These are phyloP conservation scores for Colletotrichum tropicicola DNA, from an alignment of 2,329 filamentous ascomycete species.

Conservation along the genomic window DNA sequence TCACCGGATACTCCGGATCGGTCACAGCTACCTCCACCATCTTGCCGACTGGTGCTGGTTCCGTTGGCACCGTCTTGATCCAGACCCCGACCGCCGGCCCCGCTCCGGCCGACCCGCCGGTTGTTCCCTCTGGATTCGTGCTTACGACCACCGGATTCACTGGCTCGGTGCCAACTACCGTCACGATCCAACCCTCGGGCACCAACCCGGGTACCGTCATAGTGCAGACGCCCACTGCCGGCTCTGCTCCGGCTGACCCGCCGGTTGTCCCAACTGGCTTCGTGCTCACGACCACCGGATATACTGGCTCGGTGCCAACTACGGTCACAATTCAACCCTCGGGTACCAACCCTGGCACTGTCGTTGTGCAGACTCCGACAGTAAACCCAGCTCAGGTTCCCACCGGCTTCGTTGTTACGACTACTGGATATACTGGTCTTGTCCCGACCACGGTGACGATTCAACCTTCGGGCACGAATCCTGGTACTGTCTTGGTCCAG, in stretches of 20 bases:
- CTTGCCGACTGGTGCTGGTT: not conserved
- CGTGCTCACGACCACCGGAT: not conserved
- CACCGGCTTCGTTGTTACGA: not conserved
- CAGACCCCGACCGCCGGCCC: constrained; percentile 9
- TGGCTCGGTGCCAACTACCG: not conserved
- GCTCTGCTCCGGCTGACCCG: not conserved
- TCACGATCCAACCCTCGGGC: not conserved
- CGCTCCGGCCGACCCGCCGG: not conserved
- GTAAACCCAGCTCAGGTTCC: not conserved
- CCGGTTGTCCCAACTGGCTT: not conserved
- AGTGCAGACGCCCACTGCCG: not conserved
- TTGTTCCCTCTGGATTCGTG: not conserved
- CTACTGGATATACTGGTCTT: not conserved
- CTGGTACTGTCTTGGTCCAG: not conserved
- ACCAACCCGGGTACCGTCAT: not conserved
- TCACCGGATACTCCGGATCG: constrained; percentile 7
- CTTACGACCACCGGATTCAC: not conserved
- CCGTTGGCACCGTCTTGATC: constrained; percentile 9
- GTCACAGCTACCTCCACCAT: constrained; percentile 13
- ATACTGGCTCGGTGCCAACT: not conserved
- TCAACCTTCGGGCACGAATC: not conserved
- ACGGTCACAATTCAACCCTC: not conserved
- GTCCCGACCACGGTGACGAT: not conserved
- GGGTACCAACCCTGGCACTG: not conserved
- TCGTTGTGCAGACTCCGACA: not conserved